A percentile compares a stretch with the other conserved stretches of the same genome.
These are phyloP conservation scores for Juncus effusus DNA, from an alignment of 176 grass and related monocot species.

Conservation along the genomic window DNA sequence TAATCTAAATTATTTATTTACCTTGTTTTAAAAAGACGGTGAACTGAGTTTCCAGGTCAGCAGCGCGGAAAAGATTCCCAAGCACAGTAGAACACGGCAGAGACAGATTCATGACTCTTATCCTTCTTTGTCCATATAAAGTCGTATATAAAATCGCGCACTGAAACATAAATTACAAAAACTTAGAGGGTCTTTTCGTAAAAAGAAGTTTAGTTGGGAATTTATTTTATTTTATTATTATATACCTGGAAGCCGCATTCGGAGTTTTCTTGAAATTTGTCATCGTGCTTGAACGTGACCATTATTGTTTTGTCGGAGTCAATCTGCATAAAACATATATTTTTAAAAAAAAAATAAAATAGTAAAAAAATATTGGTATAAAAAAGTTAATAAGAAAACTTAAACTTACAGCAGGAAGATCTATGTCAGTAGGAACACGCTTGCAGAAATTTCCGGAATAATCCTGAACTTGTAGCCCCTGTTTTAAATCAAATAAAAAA, in stretches of 20 bases:
- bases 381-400: not conserved
- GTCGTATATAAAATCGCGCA: conserved; percentile 88
- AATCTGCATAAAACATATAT: conserved; percentile 46
- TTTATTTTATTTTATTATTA: not conserved
- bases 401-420: conserved; percentile 64
- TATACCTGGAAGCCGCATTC: conserved; percentile 92
- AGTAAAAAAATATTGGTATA: not conserved
- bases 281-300: conserved; percentile 96
- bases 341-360: not conserved
- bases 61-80: conserved; percentile 63
- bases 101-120: conserved; percentile 79
- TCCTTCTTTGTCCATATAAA: conserved; percentile 80
- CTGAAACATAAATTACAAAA: conserved; percentile 34
- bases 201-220: not conserved
- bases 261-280: conserved; percentile 72
- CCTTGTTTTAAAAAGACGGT: conserved; percentile 79
- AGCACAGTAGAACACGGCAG: conserved; percentile 71
- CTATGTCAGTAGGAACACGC: conserved; percentile 90
- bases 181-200: too few species aligned
- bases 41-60: conserved; percentile 84
- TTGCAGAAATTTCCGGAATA: conserved; percentile 85
- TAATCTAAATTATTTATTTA: conserved; percentile 25
- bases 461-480: conserved; percentile 85
- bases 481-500: conserved; percentile 22
- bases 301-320: conserved; percentile 89